phyloP scores from a whole-genome alignment of 2,329 filamentous ascomycete genomes.

The Emydomyces testavorans region DNA sequence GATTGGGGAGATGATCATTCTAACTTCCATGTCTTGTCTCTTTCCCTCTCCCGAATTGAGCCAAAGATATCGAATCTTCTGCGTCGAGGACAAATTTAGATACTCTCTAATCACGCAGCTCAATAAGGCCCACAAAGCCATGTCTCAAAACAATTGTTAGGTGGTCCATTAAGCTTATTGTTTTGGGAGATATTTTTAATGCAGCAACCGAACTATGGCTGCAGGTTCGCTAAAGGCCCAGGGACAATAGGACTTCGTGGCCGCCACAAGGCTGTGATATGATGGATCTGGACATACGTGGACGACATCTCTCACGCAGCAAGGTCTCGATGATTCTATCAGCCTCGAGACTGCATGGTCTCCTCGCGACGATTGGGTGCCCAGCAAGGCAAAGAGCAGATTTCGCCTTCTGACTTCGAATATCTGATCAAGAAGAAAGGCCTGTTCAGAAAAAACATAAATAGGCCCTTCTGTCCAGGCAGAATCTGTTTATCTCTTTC shows the following conservation, averaged over 20 bases:
- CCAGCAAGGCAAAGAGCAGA: not conserved
- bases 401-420: not conserved
- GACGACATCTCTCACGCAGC: not conserved
- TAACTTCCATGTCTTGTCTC: not conserved
- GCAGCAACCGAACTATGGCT: not conserved
- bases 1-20: not conserved
- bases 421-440: not conserved
- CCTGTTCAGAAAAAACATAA: conserved; percentile 9
- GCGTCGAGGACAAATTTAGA: no score
- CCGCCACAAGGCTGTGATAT: conserved; percentile 8
- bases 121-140: conserved; percentile 9
- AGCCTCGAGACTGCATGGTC: not conserved
- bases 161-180: not conserved
- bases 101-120: not conserved
- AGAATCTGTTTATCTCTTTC: conserved; percentile 4
- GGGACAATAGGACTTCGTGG: conserved; percentile 7
- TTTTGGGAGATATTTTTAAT: not conserved
- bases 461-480: conserved; percentile 5
- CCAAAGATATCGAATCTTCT: not conserved
- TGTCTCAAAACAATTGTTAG: conserved; percentile 3
- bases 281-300: conserved; percentile 6
- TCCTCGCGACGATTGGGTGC: not conserved
- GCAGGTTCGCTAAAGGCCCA: conserved; percentile 9
- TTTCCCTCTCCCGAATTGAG: not conserved
- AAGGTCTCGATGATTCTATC: not conserved